Conservation (phyloP, 352 stramenopile genomes). For the Phytophthora sojae region DNA sequence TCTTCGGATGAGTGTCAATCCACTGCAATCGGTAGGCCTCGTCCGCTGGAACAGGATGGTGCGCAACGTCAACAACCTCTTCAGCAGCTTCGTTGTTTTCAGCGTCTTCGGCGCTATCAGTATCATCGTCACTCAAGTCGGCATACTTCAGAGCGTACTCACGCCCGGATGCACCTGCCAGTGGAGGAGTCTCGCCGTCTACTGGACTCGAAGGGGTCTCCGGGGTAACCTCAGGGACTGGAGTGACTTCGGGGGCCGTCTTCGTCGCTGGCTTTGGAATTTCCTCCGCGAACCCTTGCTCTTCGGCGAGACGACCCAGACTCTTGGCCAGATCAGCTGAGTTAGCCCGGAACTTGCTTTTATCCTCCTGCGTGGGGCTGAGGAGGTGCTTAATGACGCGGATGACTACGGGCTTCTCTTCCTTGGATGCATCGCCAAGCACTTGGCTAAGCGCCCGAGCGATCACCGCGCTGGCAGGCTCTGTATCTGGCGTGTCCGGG, state of each 20-base stretch:
- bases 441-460: conserved; percentile 52
- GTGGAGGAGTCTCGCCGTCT: conserved; percentile 11
- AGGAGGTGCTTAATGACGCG: conserved; percentile 65
- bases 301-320: conserved; percentile 22
- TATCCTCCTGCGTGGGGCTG: conserved; percentile 33
- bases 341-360: conserved; percentile 31
- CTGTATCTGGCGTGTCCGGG: conserved; percentile 26
- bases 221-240: not conserved
- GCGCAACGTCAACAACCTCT: conserved; percentile 29
- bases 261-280: conserved; percentile 7
- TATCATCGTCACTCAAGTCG: conserved; percentile 16
- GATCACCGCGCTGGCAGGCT: conserved; percentile 39
- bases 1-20: conserved; percentile 43
- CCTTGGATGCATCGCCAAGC: conserved; percentile 44
- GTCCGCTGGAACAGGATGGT: conserved; percentile 45
- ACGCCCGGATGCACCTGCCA: conserved; percentile 42
- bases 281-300: conserved; percentile 29
- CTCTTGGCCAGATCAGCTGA: conserved; percentile 24
- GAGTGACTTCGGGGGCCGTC: conserved; percentile 9
- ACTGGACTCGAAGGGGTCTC: conserved; percentile 3
- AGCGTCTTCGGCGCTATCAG: conserved; percentile 18
- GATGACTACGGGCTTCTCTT: conserved; percentile 46
- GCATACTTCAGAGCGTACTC: conserved; percentile 46
- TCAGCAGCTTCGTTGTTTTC: conserved; percentile 1
- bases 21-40: conserved; percentile 48